Conservation (phyloP, 495 filamentous ascomycete genomes). For the Podospora comata region DNA sequence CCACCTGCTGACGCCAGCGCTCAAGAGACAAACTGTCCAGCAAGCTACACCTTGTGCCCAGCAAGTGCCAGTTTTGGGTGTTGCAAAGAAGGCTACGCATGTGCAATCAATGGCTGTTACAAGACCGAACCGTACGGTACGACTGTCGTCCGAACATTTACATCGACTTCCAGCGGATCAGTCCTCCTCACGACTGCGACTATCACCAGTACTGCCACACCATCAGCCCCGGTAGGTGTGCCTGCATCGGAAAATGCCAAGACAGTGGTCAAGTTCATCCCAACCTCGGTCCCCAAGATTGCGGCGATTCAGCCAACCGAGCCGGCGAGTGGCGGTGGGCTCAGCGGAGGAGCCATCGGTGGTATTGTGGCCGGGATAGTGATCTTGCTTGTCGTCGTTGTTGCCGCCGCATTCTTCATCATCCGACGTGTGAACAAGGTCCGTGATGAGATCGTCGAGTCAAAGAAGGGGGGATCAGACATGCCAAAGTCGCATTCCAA, state of each 20-base stretch:
- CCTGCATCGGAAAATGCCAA: not conserved
- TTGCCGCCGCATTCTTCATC: constrained; percentile 38
- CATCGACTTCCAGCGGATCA: constrained; percentile 32
- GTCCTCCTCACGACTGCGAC: constrained; percentile 32
- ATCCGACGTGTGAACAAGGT: constrained; percentile 39
- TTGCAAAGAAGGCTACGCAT: constrained; percentile 39
- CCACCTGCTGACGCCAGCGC: constrained; percentile 30
- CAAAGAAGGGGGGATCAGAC: constrained; percentile 31
- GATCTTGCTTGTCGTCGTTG: constrained; percentile 36
- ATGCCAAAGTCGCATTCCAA: constrained; percentile 13
- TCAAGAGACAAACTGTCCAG: constrained; percentile 29
- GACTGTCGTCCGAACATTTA: constrained; percentile 32
- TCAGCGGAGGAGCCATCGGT: constrained; percentile 37
- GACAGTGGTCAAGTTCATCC: constrained; percentile 36
- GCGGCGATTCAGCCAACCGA: constrained; percentile 10
- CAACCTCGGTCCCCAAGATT: constrained; percentile 40
- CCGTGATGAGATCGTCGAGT: constrained; percentile 27
- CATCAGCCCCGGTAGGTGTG: not conserved
- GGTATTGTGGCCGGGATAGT: constrained; percentile 47
- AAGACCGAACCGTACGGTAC: constrained; percentile 33
- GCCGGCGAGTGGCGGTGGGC: constrained; percentile 23
- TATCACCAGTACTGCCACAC: constrained; percentile 22
- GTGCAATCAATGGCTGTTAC: constrained; percentile 40
- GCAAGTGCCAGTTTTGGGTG: constrained; percentile 40
- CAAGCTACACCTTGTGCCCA: constrained; percentile 39